phyloP scores from a whole-genome alignment of 1,139 yeast genomes.

The Candida sp. region DNA sequence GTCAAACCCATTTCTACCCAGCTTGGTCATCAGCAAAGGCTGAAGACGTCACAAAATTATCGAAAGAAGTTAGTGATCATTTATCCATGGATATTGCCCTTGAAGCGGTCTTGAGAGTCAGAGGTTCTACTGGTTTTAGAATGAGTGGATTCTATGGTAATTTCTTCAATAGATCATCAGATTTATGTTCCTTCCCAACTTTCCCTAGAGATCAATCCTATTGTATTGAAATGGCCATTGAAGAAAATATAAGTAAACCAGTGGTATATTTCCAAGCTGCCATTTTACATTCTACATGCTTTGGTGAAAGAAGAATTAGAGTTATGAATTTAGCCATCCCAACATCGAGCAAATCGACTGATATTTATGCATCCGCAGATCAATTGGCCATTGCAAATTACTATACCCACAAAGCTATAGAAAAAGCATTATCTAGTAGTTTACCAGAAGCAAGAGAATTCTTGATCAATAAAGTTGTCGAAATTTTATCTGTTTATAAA shows the following conservation, averaged over 20 bases:
- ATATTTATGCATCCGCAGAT: conserved; percentile 93
- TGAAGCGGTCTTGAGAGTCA: conserved; percentile 93
- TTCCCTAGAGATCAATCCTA: conserved; percentile 97
- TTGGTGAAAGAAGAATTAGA: conserved; percentile 92
- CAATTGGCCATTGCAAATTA: conserved; percentile 85
- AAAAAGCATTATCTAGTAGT: conserved; percentile 64
- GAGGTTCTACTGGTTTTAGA: conserved; percentile 89
- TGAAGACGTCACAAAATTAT: conserved; percentile 84
- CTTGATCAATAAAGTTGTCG: conserved; percentile 63
- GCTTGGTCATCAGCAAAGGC: conserved; percentile 84
- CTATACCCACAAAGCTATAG: conserved; percentile 83
- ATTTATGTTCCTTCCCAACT: conserved; percentile 92
- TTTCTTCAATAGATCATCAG: conserved; percentile 94
- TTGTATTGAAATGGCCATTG: conserved; percentile 80
- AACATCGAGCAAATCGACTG: conserved; percentile 72
- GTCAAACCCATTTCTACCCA: conserved; percentile 96
- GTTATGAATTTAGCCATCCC: conserved; percentile 90
- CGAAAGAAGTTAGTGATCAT: conserved; percentile 86
- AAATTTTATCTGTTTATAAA: conserved; percentile 76
- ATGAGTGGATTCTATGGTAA: conserved; percentile 88
- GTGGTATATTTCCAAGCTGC: conserved; percentile 88
- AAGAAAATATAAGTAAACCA: conserved; percentile 80
- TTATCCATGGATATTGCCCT: conserved; percentile 85
- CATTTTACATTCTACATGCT: conserved; percentile 83
- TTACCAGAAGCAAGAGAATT: conserved; percentile 80